Conservation (phyloP, 2,329 filamentous ascomycete genomes). For the Cladosporium sp. region DNA sequence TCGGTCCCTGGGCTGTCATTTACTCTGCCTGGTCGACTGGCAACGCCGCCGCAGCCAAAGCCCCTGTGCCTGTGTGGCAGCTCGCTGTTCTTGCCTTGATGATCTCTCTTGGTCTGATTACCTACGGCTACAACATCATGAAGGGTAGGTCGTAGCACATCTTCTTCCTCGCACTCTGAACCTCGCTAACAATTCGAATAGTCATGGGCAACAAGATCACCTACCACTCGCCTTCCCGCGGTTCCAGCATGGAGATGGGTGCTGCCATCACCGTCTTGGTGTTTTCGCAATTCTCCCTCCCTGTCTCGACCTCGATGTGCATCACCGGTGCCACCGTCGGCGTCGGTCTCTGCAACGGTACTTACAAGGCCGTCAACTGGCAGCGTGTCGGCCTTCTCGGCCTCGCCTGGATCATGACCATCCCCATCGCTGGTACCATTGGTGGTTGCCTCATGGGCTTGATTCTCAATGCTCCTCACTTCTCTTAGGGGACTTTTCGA, state of each 20-base stretch:
- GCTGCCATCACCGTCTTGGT: constrained; percentile 60
- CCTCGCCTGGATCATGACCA: constrained; percentile 57
- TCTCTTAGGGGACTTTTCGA: too few relatives aligned
- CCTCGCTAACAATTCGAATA: constrained; percentile 1
- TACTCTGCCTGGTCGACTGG: constrained; percentile 57
- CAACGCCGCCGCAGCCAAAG: constrained; percentile 51
- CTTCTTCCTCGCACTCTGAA: constrained; percentile 49
- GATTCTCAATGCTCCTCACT: constrained; percentile 56
- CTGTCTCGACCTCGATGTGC: constrained; percentile 63
- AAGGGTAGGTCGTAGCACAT: constrained; percentile 41
- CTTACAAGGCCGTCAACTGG: constrained; percentile 59
- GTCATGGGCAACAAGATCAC: constrained; percentile 58
- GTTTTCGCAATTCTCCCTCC: constrained; percentile 59
- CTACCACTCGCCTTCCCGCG: constrained; percentile 54
- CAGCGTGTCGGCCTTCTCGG: constrained; percentile 59
- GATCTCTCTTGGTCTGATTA: constrained; percentile 56
- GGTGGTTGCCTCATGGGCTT: constrained; percentile 60
- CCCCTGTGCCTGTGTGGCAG: constrained; percentile 69
- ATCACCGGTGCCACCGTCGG: constrained; percentile 60
- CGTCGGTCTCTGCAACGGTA: constrained; percentile 58
- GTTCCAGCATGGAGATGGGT: constrained; percentile 59
- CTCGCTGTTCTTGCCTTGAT: constrained; percentile 61
- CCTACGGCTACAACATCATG: constrained; percentile 64
- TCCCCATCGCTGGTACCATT: constrained; percentile 54
- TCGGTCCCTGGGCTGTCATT: constrained; percentile 61